Base-by-base conservation (phyloP, 139 green algal genomes). In the Chlamydomonas asymmetrica region DNA sequence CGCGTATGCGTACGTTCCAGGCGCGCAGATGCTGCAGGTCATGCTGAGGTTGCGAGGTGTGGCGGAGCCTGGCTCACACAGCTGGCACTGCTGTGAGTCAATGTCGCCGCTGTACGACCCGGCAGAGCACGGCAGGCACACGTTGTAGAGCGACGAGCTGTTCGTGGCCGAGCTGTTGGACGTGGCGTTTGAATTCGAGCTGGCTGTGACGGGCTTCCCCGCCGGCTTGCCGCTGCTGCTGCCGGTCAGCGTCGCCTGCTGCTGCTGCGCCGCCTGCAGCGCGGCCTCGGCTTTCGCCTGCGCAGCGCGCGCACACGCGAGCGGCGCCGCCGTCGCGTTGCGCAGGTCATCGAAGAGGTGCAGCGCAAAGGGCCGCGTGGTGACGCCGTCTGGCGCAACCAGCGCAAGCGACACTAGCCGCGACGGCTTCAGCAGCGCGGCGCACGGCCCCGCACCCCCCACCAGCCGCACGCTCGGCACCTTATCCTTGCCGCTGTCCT, bases 351-450 rank as follows among this genome's bases (percentile, higher is more conserved):
- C 27, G 38, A 59, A 75, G 38, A 75, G 31, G 4, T 29, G 13
- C 27, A 75, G 38, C n/a, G 41, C 1, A 13, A 57, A 4, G n/a
- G 34, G 2, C 13, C 39, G 29, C 20, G 40, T 62, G 70, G 8
- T 76, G 56, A 68, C 3, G 18, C 70, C 70, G 59, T 76, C 70
- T 0, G 56, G 57, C 0, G 70, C 56, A 18, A 76, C 18, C 41
- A 76, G 57, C 8, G 35, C 13, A 31, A 68, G 22, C 1, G 2
- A 5, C 13, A 68, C 8, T 8, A 32, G 56, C 54, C 48, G n/a
- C 29, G 66, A 56, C 16, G 70, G 18, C 31, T 2, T 34, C 2
- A 29, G 65, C 37, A 4, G 61, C 37, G 10, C 45, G 45, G 45
- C 45, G 45, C 45, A 10, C 10, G 45, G 10, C 10, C 45, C 45